Conservation (phyloP, 192 early-diverging fungal genomes). For the Coemansia sp. region DNA sequence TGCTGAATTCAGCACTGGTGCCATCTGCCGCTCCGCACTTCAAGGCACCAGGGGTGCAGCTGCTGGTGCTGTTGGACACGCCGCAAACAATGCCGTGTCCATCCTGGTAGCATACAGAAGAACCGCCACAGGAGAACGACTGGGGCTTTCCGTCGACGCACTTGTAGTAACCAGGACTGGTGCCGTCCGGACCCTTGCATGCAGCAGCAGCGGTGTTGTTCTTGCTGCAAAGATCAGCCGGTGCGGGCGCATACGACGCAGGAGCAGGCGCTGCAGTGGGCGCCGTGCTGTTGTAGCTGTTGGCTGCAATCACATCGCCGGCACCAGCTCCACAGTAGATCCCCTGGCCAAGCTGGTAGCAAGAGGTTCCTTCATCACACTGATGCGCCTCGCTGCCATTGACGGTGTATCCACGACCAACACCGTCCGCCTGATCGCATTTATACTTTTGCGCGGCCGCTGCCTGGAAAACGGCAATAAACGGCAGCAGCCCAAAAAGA, state of each 20-base stretch:
- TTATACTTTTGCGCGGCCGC: slow-evolving; percentile 21
- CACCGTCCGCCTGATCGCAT: slow-evolving; percentile 20
- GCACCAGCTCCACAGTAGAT: slow-evolving; percentile 25
- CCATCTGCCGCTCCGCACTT: slow-evolving; percentile 25
- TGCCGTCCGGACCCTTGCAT: slow-evolving; percentile 14
- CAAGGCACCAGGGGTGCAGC: slow-evolving; percentile 15
- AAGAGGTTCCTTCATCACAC: slow-evolving; percentile 18
- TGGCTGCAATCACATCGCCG: slow-evolving; percentile 3
- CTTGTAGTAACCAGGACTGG: slow-evolving; percentile 10
- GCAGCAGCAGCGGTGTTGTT: slow-evolving; percentile 3
- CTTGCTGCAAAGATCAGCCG: slow-evolving; percentile 9
- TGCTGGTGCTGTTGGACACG: background rate
- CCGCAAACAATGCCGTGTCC: slow-evolving; percentile 20
- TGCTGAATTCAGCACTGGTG: slow-evolving; percentile 19
- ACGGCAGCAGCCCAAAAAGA: slow-evolving; percentile 22
- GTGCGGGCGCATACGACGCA: background rate
- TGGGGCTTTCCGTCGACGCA: slow-evolving; percentile 17
- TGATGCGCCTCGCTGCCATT: slow-evolving; percentile 13
- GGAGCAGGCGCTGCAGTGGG: background rate
- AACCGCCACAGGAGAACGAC: slow-evolving; percentile 3
- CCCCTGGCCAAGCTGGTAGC: slow-evolving; percentile 28
- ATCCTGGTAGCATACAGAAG: slow-evolving; percentile 29
- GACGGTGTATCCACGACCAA: slow-evolving; percentile 17
- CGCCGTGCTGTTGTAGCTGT: background rate
- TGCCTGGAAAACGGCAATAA: slow-evolving; percentile 18